phyloP scores from a whole-genome alignment of 2,329 filamentous ascomycete genomes.

The Arthrobotrys entomopaga region DNA sequence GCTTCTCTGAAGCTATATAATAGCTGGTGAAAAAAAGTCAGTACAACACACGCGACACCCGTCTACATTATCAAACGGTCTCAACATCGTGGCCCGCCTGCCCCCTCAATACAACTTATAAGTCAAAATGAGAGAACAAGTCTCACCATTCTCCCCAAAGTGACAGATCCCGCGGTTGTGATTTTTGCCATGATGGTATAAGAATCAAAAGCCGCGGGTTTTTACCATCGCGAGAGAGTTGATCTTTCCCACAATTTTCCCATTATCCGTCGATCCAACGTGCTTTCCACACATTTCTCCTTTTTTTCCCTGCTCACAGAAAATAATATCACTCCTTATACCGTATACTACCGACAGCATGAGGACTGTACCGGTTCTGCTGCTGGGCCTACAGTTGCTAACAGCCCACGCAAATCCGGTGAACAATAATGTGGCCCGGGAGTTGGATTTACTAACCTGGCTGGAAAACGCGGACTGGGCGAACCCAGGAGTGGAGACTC shows the following conservation, averaged over 20 bases:
- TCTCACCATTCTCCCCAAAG: constrained; percentile 10
- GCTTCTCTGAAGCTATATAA: constrained; percentile 6
- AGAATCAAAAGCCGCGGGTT: constrained; percentile 36
- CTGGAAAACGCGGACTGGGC: constrained; percentile 50
- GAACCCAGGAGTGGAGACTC: constrained; percentile 22
- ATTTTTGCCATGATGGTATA: constrained; percentile 39
- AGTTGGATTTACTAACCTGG: constrained; percentile 44
- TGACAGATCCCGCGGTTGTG: constrained; percentile 14
- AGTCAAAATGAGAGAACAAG: constrained; percentile 49
- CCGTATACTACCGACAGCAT: constrained; percentile 18
- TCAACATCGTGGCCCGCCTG: constrained; percentile 18
- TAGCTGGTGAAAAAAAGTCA: not conserved
- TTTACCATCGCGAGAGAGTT: constrained; percentile 33
- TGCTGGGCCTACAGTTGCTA: constrained; percentile 41
- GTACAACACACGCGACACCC: constrained; percentile 34
- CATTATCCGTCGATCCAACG: constrained; percentile 40
- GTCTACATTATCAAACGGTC: constrained; percentile 39
- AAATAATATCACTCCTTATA: not conserved
- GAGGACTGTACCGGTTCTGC: constrained; percentile 32
- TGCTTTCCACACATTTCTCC: constrained; percentile 19
- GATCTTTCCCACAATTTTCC: constrained; percentile 35
- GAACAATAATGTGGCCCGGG: constrained; percentile 43
- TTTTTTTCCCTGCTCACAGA: not conserved
- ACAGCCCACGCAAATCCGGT: constrained; percentile 39
- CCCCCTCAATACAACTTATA: constrained; percentile 36